These are phyloP conservation scores for Phytophthora hibernalis DNA, from an alignment of 352 stramenopile genomes.

Conservation along the genomic window DNA sequence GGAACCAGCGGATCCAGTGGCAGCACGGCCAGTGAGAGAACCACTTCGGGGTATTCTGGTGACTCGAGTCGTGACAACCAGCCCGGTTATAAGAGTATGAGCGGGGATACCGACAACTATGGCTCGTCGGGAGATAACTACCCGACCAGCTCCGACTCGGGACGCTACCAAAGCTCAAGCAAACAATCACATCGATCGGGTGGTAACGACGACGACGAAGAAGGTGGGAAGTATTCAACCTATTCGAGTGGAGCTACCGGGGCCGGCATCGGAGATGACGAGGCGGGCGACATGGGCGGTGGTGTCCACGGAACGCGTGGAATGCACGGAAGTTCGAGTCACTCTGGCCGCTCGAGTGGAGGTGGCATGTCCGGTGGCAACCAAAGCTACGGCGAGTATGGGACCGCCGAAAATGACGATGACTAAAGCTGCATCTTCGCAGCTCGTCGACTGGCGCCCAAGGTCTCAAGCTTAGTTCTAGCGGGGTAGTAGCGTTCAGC, in stretches of 20 bases:
- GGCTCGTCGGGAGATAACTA: conserved; percentile 7
- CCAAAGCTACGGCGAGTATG: conserved; percentile 15
- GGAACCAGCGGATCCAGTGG: conserved; percentile 25
- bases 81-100: conserved; percentile 6
- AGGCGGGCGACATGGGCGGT: conserved; percentile 8
- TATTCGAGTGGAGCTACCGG: conserved; percentile 14
- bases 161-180: conserved; percentile 9
- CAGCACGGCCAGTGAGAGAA: conserved; percentile 25
- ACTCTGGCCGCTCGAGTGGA: conserved; percentile 15
- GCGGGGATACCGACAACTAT: conserved; percentile 1
- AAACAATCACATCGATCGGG: conserved; percentile 10
- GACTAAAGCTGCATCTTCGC: conserved; percentile 12
- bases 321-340: background rate
- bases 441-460: background rate
- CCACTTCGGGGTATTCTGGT: conserved; percentile 8
- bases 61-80: conserved; percentile 10
- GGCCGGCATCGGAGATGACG: conserved; percentile 2
- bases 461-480: background rate
- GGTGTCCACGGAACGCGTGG: conserved; percentile 11
- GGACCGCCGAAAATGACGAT: conserved; percentile 17
- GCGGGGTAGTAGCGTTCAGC: background rate
- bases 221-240: conserved; percentile 21
- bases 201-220: conserved; percentile 11
- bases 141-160: conserved; percentile 1
- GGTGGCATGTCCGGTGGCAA: conserved; percentile 10